Conservation (phyloP, 1,139 yeast genomes). For the Scheffersomyces cryptocercus region DNA sequence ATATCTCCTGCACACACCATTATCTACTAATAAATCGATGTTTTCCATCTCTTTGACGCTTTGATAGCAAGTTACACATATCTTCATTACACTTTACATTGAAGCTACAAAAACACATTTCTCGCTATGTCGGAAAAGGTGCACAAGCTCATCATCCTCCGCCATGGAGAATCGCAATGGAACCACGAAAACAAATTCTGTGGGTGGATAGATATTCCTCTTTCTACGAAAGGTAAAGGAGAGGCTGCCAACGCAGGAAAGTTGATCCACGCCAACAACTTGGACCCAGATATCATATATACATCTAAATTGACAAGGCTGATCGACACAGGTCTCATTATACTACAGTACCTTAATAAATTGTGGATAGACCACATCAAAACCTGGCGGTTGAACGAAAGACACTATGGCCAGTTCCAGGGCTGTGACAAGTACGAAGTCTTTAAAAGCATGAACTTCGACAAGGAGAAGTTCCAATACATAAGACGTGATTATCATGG, state of each 20-base stretch:
- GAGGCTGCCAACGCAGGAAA: conserved; percentile 66
- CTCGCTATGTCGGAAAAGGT: not conserved
- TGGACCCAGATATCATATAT: conserved; percentile 56
- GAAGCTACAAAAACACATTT: too few relatives aligned
- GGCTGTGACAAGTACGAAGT: conserved; percentile 64
- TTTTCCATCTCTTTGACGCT: too few relatives aligned
- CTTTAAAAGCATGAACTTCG: conserved; percentile 53
- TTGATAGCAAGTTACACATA: too few relatives aligned
- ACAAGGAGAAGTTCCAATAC: conserved; percentile 59
- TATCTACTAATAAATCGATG: too few relatives aligned
- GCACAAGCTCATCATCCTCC: conserved; percentile 51
- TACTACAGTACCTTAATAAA: conserved; percentile 47
- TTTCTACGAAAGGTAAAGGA: conserved; percentile 58
- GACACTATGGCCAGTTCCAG: conserved; percentile 78
- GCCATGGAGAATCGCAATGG: conserved; percentile 80
- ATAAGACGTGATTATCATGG: conserved; percentile 71
- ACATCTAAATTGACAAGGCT: conserved; percentile 69
- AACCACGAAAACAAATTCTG: conserved; percentile 71
- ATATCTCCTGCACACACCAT: not conserved
- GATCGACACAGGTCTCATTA: conserved; percentile 64
- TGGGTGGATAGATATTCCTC: conserved; percentile 80
- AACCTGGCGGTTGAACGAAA: conserved; percentile 74
- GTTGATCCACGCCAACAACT: conserved; percentile 39
- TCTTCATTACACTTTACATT: too few relatives aligned
- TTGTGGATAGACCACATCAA: conserved; percentile 51